phyloP scores from a whole-genome alignment of 2,329 filamentous ascomycete genomes.

The Colletotrichum endophyticum region DNA sequence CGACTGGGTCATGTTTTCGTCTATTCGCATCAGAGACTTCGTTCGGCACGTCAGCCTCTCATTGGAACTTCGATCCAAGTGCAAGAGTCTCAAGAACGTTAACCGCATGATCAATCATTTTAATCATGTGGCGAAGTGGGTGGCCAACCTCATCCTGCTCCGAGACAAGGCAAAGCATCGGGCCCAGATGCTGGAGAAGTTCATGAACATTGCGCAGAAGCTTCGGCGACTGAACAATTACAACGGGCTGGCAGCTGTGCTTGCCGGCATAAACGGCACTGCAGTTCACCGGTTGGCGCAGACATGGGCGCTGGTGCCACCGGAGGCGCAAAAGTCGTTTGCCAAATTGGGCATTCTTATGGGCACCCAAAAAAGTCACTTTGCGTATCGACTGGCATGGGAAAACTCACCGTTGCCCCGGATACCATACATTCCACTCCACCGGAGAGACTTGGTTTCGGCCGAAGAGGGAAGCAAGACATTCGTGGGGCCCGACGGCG shows the following conservation, averaged over 20 bases:
- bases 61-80: slow-evolving; percentile 72
- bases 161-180: slow-evolving; percentile 96
- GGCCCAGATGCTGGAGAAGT: slow-evolving; percentile 89
- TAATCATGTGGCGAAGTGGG: slow-evolving; percentile 84
- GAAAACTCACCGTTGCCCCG: slow-evolving; percentile 90
- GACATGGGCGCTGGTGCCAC: slow-evolving; percentile 77
- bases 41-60: slow-evolving; percentile 88
- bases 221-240: slow-evolving; percentile 95
- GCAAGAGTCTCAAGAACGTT: slow-evolving; percentile 81
- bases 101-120: slow-evolving; percentile 95
- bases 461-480: slow-evolving; percentile 93
- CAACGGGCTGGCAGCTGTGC: slow-evolving; percentile 90
- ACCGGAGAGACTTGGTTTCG: slow-evolving; percentile 86
- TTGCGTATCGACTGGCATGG: slow-evolving; percentile 96
- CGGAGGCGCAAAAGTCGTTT: slow-evolving; percentile 80
- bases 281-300: slow-evolving; percentile 83
- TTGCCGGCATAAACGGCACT: slow-evolving; percentile 90
- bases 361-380: slow-evolving; percentile 90
- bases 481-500: slow-evolving; percentile 74
- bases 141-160: slow-evolving; percentile 82
- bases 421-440: slow-evolving; percentile 92
- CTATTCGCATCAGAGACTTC: slow-evolving; percentile 90
- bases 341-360: slow-evolving; percentile 89
- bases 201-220: slow-evolving; percentile 88
- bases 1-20: slow-evolving; percentile 98